Evolutionary conservation across 768 basidiomycete genomes (phyloP).

Genomic region (Collybia sordida): DNA sequence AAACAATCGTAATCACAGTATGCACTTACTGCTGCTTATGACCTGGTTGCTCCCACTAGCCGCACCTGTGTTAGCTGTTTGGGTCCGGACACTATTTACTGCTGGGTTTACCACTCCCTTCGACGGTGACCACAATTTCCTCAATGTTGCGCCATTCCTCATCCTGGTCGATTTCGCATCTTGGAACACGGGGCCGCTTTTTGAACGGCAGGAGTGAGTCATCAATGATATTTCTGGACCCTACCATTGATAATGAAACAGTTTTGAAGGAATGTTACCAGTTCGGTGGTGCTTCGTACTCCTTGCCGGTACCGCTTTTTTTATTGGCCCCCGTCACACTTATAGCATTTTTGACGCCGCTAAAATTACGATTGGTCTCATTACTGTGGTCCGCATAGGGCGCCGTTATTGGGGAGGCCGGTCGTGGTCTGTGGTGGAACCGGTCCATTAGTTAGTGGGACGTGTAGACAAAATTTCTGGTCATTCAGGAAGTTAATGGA

Average conservation of each 20-base stretch:
- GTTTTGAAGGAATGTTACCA: slow-evolving; percentile 40
- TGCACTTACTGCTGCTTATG: slow-evolving; percentile 72
- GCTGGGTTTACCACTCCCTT: slow-evolving; percentile 81
- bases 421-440: slow-evolving; percentile 23
- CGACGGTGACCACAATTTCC: slow-evolving; percentile 74
- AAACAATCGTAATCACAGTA: slow-evolving; percentile 48
- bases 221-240: slow-evolving; percentile 1
- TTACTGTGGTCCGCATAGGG: slow-evolving; percentile 48
- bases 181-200: slow-evolving; percentile 42
- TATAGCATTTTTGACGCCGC: slow-evolving; percentile 68
- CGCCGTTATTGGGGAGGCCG: slow-evolving; percentile 48
- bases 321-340: slow-evolving; percentile 65
- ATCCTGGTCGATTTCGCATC: slow-evolving; percentile 62
- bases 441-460: too few relatives aligned
- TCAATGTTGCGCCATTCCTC: slow-evolving; percentile 64
- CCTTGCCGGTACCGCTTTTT: slow-evolving; percentile 54
- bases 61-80: slow-evolving; percentile 80
- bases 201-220: slow-evolving; percentile 42
- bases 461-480: too few relatives aligned
- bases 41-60: slow-evolving; percentile 78
- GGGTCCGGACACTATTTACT: slow-evolving; percentile 83
- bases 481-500: too few relatives aligned
- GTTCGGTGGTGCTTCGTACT: slow-evolving; percentile 53
- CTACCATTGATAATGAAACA: slow-evolving; percentile 14
- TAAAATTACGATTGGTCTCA: slow-evolving; percentile 43